Evolutionary conservation across 495 filamentous ascomycete genomes (phyloP).

Genomic region (Pyronema domesticum): DNA sequence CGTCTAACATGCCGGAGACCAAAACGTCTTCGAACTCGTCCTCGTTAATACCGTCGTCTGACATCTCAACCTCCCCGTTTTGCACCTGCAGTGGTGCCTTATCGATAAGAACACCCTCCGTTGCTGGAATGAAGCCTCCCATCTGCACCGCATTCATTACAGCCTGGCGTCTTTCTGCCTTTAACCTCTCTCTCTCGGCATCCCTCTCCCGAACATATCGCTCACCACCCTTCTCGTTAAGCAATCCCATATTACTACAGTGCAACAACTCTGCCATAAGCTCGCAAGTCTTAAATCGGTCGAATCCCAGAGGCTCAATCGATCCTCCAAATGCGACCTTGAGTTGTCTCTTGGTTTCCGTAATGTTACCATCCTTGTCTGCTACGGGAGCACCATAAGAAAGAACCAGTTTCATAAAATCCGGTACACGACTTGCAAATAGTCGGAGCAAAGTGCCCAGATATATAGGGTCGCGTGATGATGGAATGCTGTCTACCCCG

Average conservation of each 20-base stretch:
- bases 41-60: conserved; percentile 31
- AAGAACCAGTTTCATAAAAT: conserved; percentile 81
- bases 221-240: conserved; percentile 87
- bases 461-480: conserved; percentile 86
- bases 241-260: conserved; percentile 94
- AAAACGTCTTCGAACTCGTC: conserved; percentile 91
- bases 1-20: conserved; percentile 22
- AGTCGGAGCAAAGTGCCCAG: conserved; percentile 79
- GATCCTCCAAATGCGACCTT: conserved; percentile 72
- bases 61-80: conserved; percentile 45
- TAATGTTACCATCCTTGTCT: conserved; percentile 40
- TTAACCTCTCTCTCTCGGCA: conserved; percentile 58
- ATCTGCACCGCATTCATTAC: conserved; percentile 9
- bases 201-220: conserved; percentile 68
- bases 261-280: conserved; percentile 95
- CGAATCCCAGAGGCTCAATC: conserved; percentile 92
- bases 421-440: conserved; percentile 79
- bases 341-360: conserved; percentile 44
- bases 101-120: conserved; percentile 25
- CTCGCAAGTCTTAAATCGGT: conserved; percentile 97
- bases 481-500: conserved; percentile 57
- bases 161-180: conserved; percentile 41
- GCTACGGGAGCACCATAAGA: conserved; percentile 39
- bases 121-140: conserved; percentile 11
- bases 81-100: conserved; percentile 47